A percentile compares a stretch with the other conserved stretches of the same genome.
Evolutionary conservation across 345 rosid genomes (phyloP).

Genomic region (Kandelia obovata): DNA sequence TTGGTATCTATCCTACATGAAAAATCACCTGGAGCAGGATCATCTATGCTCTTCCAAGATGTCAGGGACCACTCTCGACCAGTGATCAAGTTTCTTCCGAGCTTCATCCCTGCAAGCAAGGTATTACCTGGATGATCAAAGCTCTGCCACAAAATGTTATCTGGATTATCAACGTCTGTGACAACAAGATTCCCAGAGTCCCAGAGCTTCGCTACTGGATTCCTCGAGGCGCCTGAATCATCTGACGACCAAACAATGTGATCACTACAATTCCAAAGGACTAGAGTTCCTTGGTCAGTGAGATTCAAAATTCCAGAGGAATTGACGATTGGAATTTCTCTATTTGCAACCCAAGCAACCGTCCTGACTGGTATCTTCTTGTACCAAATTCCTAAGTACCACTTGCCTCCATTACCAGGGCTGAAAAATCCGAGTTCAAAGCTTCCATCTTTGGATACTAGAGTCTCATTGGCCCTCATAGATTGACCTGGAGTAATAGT

Average conservation of each 20-base stretch:
- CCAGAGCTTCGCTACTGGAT: slow-evolving; percentile 13
- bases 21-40: slow-evolving; percentile 15
- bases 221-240: not conserved
- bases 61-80: not conserved
- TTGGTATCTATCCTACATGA: slow-evolving; percentile 1
- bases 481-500: not conserved
- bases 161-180: not conserved
- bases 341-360: slow-evolving; percentile 21
- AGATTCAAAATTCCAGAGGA: slow-evolving; percentile 1
- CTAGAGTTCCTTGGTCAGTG: slow-evolving; percentile 19
- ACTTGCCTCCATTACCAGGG: not conserved
- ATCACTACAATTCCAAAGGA: slow-evolving; percentile 12
- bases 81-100: slow-evolving; percentile 8
- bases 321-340: slow-evolving; percentile 12
- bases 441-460: slow-evolving; percentile 6
- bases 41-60: slow-evolving; percentile 14
- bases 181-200: slow-evolving; percentile 27
- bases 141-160: slow-evolving; percentile 15
- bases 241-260: slow-evolving; percentile 23
- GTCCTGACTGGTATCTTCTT: not conserved
- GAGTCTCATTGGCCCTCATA: slow-evolving; percentile 2
- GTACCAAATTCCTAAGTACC: slow-evolving; percentile 18
- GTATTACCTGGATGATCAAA: slow-evolving; percentile 23
- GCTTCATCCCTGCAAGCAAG: slow-evolving; percentile 16
- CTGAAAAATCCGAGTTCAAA: slow-evolving; percentile 20